phyloP scores from a whole-genome alignment of 2,329 filamentous ascomycete genomes.

The Colletotrichum agaves region DNA sequence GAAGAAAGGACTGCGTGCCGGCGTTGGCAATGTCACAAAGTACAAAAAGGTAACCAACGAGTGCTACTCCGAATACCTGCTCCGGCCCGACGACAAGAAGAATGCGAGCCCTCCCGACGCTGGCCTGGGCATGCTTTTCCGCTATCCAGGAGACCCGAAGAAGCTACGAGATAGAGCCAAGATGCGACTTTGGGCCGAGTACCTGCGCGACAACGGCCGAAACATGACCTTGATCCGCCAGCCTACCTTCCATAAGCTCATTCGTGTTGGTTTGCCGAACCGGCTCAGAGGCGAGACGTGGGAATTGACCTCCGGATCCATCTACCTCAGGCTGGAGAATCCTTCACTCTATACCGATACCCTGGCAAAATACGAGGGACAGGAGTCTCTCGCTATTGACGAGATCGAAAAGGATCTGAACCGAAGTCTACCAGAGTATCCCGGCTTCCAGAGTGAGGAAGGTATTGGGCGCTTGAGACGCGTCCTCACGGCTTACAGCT shows the following conservation, averaged over 20 bases:
- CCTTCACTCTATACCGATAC: slow-evolving; percentile 88
- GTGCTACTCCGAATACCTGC: slow-evolving; percentile 91
- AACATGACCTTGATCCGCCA: slow-evolving; percentile 93
- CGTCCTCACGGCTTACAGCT: slow-evolving; percentile 96
- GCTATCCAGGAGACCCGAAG: slow-evolving; percentile 93
- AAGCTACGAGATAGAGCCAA: slow-evolving; percentile 96
- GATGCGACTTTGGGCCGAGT: slow-evolving; percentile 97
- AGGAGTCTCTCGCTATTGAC: slow-evolving; percentile 93
- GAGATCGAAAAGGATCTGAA: slow-evolving; percentile 99
- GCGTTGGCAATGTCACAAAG: slow-evolving; percentile 87
- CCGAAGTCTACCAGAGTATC: slow-evolving; percentile 94
- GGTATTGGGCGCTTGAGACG: slow-evolving; percentile 90
- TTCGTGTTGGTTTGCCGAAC: slow-evolving; percentile 94
- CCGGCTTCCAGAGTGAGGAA: slow-evolving; percentile 95
- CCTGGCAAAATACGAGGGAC: slow-evolving; percentile 82
- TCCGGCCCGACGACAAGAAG: slow-evolving; percentile 72
- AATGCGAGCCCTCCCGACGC: slow-evolving; percentile 82
- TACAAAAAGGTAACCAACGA: slow-evolving; percentile 82
- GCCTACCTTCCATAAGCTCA: slow-evolving; percentile 97
- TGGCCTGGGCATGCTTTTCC: slow-evolving; percentile 89
- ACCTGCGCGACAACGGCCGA: slow-evolving; percentile 92
- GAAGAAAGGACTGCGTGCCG: slow-evolving; percentile 87
- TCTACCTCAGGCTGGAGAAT: slow-evolving; percentile 87
- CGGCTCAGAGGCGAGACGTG: slow-evolving; percentile 92
- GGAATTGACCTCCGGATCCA: slow-evolving; percentile 92